Evolutionary conservation across 139 green algal species (phyloP).

Genomic region (Chlorella sp.): DNA sequence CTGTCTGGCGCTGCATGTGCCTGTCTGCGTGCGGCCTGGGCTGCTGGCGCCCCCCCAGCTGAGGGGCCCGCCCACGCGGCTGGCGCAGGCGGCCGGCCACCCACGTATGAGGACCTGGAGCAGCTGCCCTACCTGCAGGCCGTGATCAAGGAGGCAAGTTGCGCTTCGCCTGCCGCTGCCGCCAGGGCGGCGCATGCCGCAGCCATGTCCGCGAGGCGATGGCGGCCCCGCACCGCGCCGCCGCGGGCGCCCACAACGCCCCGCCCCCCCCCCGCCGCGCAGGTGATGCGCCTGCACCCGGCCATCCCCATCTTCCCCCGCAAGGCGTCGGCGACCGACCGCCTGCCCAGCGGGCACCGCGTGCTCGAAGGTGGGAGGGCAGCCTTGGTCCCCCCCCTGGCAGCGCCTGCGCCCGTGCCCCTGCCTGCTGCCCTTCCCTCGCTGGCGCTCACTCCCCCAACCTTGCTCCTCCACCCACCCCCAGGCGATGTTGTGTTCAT

Average conservation of each 20-base stretch:
- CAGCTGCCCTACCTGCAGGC: constrained; percentile 45
- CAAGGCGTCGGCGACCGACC: constrained; percentile 49
- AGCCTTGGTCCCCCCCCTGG: too few species aligned
- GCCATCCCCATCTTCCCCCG: constrained; percentile 76
- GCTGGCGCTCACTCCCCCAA: neutral
- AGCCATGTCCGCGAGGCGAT: too few species aligned
- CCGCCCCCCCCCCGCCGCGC: too few species aligned
- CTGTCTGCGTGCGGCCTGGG: too few species aligned
- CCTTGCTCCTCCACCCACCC: neutral
- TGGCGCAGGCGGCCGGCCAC: neutral
- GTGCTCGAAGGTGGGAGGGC: constrained; percentile 2
- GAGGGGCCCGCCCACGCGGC: neutral
- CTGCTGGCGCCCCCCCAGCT: too few species aligned
- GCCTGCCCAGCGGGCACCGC: constrained; percentile 62
- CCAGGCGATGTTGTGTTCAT: constrained; percentile 80
- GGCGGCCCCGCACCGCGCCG: too few species aligned
- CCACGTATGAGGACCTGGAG: constrained; percentile 36
- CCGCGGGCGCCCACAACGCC: too few species aligned
- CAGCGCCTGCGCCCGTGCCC: too few species aligned
- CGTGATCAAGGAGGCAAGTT: constrained; percentile 41
- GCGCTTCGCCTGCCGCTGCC: too few species aligned
- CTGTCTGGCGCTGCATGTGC: too few species aligned
- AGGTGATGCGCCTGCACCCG: constrained; percentile 70
- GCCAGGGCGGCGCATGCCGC: too few species aligned
- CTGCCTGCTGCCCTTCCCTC: neutral